Conservation (phyloP, 441 rosid species). For the Jatropha multifida region DNA sequence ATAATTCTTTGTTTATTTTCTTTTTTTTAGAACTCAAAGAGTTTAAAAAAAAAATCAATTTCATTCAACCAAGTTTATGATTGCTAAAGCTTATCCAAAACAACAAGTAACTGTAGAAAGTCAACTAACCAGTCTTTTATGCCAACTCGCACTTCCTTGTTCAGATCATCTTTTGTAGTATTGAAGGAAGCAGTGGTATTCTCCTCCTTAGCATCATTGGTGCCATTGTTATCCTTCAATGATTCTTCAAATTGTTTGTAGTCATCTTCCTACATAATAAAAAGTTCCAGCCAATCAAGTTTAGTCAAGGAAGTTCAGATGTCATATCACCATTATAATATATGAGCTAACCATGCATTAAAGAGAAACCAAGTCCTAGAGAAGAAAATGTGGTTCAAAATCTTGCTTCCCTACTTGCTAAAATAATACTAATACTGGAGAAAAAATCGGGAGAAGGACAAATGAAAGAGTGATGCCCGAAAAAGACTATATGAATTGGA, state of each 20-base stretch:
- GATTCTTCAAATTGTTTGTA: slow-evolving; percentile 60
- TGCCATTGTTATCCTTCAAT: slow-evolving; percentile 38
- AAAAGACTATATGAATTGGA: background rate
- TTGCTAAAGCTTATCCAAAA: background rate
- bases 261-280: slow-evolving; percentile 48
- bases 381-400: background rate
- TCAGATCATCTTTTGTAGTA: slow-evolving; percentile 12
- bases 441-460: too few species aligned
- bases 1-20: too few species aligned
- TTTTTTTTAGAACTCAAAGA: background rate
- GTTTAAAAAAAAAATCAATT: background rate
- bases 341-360: background rate
- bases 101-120: background rate
- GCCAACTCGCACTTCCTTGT: slow-evolving; percentile 55
- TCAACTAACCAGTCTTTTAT: slow-evolving; percentile 74
- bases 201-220: background rate
- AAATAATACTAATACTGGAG: too few species aligned
- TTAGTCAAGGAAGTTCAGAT: background rate
- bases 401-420: too few species aligned
- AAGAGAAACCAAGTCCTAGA: background rate
- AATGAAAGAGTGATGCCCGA: too few species aligned
- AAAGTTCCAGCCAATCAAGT: background rate
- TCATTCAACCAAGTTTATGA: background rate
- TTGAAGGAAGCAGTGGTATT: background rate
- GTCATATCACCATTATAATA: background rate